These are phyloP conservation scores for Boletus sensibilis DNA, from an alignment of 768 basidiomycete species.

Conservation along the genomic window DNA sequence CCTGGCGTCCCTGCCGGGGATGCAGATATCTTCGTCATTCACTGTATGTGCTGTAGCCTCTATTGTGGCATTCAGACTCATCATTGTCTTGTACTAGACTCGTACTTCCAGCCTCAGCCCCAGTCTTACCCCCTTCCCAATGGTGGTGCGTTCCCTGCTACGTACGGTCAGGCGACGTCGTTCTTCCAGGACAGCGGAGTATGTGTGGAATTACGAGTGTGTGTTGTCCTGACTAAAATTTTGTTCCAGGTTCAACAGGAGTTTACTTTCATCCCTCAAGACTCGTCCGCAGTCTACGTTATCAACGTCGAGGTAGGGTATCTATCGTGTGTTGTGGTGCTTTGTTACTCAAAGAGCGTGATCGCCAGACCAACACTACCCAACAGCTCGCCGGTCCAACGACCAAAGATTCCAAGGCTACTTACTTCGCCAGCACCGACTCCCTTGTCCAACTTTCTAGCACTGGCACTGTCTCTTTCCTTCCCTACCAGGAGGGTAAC, in stretches of 20 bases:
- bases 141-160: conserved; percentile 60
- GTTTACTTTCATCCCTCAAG: conserved; percentile 76
- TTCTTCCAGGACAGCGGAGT: conserved; percentile 61
- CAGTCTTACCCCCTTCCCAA: conserved; percentile 52
- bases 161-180: conserved; percentile 65
- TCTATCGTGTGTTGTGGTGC: not conserved
- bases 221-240: not conserved
- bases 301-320: conserved; percentile 60
- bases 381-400: conserved; percentile 57
- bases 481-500: conserved; percentile 54
- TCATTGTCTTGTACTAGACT: conserved; percentile 43
- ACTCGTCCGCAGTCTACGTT: conserved; percentile 70
- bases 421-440: conserved; percentile 60
- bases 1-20: conserved; percentile 66
- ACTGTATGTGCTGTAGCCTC: conserved; percentile 54
- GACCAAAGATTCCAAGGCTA: conserved; percentile 55
- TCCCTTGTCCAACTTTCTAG: conserved; percentile 69
- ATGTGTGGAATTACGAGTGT: conserved; percentile 18
- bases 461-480: conserved; percentile 56
- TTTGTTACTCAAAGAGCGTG: conserved; percentile 6
- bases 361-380: conserved; percentile 58
- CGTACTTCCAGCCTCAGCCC: conserved; percentile 72
- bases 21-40: conserved; percentile 82
- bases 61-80: not conserved
- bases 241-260: conserved; percentile 58